Evolutionary conservation across 2,329 filamentous ascomycete species (phyloP).

Genomic region (Westerdykella ornata): DNA sequence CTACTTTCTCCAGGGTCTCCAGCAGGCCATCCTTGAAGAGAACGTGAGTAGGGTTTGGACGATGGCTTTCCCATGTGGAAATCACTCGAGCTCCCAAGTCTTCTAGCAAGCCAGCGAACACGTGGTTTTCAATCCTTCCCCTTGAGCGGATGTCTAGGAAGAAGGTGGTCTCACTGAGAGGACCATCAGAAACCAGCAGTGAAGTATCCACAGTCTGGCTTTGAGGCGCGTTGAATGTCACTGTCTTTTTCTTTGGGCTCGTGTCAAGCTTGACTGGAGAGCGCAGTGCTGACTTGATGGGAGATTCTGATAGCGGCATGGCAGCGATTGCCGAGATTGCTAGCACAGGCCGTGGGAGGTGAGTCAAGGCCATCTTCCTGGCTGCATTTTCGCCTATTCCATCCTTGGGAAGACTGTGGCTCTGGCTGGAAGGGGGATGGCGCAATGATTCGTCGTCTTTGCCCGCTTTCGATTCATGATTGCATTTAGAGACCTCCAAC

Average conservation of each 20-base stretch:
- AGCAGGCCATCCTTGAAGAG: slow-evolving; percentile 83
- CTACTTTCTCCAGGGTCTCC: slow-evolving; percentile 73
- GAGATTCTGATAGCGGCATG: slow-evolving; percentile 2
- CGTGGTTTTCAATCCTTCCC: slow-evolving; percentile 51
- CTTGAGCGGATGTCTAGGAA: slow-evolving; percentile 79
- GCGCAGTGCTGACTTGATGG: slow-evolving; percentile 25
- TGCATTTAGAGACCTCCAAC: too few relatives aligned
- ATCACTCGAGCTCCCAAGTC: slow-evolving; percentile 78
- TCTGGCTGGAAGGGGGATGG: neutral
- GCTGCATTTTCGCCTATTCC: neutral
- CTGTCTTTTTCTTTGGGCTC: slow-evolving; percentile 35
- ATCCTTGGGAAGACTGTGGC: neutral
- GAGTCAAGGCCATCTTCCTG: neutral
- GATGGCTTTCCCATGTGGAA: slow-evolving; percentile 57
- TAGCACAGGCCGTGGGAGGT: neutral
- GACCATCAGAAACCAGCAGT: slow-evolving; percentile 17
- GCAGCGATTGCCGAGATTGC: neutral
- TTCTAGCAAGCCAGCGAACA: slow-evolving; percentile 71
- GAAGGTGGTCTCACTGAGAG: slow-evolving; percentile 58
- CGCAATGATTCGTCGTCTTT: neutral
- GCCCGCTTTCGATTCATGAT: neutral
- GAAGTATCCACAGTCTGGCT: slow-evolving; percentile 18
- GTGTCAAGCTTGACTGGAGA: slow-evolving; percentile 30
- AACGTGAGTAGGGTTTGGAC: slow-evolving; percentile 72
- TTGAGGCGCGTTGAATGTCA: slow-evolving; percentile 21